Evolutionary conservation across 192 early-diverging fungal genomes (phyloP), one percentile per base, ranked within the genome.

Genomic region (Dissophora globulifera): DNA sequence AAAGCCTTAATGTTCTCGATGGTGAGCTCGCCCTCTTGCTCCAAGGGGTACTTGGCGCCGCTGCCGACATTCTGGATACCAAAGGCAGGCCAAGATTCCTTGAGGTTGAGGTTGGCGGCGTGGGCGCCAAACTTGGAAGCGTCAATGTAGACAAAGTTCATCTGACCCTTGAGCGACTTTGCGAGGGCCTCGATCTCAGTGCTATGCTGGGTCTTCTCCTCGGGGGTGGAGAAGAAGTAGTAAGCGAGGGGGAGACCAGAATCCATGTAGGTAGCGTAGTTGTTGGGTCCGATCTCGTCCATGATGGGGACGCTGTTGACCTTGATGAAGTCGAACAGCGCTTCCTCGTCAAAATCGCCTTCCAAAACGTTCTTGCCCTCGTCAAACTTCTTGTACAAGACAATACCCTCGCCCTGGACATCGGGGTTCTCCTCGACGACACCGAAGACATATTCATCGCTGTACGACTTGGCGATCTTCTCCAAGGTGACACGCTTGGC

Each of bases 141-240:
- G 61, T 99, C 94, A 52, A 96, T 93, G 81, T 93, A 92, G 69
- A 94, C 95, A 85, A 98, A 93, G 87, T 81, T 91, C 57, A 98
- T 58, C 76, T 91, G 94, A 56, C 96, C 97, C 85, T 94, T 93
- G 84, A 82, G 84, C 69, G 92, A 71, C 83, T 93, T 88, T 72
- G 96, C 96, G 43, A 96, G 51, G 25, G 84, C 75, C 66, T 92
- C 88, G 43, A 96, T 32, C 32, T 82, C 70, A 33, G 89, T 66
- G 50, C 87, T 85, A 50, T 90, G 68, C 30, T 79, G 43, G 53
- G 81, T 69, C 53, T 83, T 83, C 45, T 90, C 81, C 52, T 91
- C 93, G 1, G 84, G 82, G 68, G 58, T 81, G 48, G 85, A 84
- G 58, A 86, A 88, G 87, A 99, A 99, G 61, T 92, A 75, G 83